These are phyloP conservation scores for Lasiosphaeria hispida DNA, from an alignment of 495 filamentous ascomycete genomes.

Conservation along the genomic window DNA sequence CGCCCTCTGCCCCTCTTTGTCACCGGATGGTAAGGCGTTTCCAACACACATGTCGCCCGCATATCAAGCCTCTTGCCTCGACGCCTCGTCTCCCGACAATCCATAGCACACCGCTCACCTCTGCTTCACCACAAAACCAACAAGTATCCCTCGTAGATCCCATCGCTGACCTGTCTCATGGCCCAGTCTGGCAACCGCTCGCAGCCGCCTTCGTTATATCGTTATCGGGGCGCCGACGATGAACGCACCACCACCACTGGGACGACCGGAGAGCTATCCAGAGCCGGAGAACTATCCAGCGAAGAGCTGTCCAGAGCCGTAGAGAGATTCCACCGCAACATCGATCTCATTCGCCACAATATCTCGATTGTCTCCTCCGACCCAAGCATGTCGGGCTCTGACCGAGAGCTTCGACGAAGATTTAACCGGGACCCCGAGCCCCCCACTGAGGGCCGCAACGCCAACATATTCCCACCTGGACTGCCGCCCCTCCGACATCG, in stretches of 20 bases:
- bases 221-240: conserved; percentile 31
- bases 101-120: background rate
- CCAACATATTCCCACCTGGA: conserved; percentile 27
- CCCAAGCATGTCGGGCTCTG: conserved; percentile 39
- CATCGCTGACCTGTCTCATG: conserved; percentile 1
- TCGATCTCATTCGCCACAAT: conserved; percentile 23
- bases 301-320: conserved; percentile 43
- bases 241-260: conserved; percentile 40
- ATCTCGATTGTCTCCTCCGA: conserved; percentile 11
- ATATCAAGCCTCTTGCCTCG: too few relatives aligned
- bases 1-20: background rate
- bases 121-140: background rate
- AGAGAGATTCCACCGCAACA: conserved; percentile 39
- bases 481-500: conserved; percentile 39
- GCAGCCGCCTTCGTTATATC: conserved; percentile 52
- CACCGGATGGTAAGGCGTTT: background rate
- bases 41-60: too few relatives aligned
- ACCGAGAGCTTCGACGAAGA: conserved; percentile 33
- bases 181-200: conserved; percentile 60
- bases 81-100: too few relatives aligned
- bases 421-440: conserved; percentile 37
- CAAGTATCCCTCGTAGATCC: background rate
- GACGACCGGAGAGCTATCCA: conserved; percentile 32
- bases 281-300: conserved; percentile 35
- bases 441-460: conserved; percentile 20